phyloP scores from a whole-genome alignment of 768 basidiomycete genomes.

The Agaricus subrufescens region DNA sequence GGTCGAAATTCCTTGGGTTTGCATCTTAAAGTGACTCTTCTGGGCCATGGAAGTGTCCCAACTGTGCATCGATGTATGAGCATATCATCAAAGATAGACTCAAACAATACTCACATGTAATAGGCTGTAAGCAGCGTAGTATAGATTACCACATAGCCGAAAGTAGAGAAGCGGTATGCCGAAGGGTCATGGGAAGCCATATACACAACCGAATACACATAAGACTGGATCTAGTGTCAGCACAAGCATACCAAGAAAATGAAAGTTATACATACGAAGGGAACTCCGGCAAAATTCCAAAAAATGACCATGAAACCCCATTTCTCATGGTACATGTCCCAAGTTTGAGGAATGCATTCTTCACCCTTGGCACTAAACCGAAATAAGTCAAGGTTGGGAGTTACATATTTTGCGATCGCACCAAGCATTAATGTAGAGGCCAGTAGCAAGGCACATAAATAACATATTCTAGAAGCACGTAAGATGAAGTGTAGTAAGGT shows the following conservation, averaged over 20 bases:
- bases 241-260: background rate
- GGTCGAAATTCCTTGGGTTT: slow-evolving; percentile 80
- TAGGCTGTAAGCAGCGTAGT: slow-evolving; percentile 77
- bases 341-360: slow-evolving; percentile 93
- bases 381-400: slow-evolving; percentile 7
- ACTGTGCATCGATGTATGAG: slow-evolving; percentile 30
- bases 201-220: slow-evolving; percentile 96
- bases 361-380: slow-evolving; percentile 76
- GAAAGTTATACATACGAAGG: slow-evolving; percentile 56
- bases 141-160: slow-evolving; percentile 69
- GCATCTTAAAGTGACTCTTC: slow-evolving; percentile 97
- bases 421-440: slow-evolving; percentile 97
- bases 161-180: slow-evolving; percentile 81
- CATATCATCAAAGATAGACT: background rate
- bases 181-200: slow-evolving; percentile 94
- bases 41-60: slow-evolving; percentile 96
- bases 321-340: slow-evolving; percentile 99
- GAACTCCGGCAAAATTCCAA: slow-evolving; percentile 94
- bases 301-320: slow-evolving; percentile 99
- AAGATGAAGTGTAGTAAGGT: background rate
- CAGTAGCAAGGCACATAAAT: slow-evolving; percentile 93
- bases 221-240: slow-evolving; percentile 50
- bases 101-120: slow-evolving; percentile 59
- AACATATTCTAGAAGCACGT: slow-evolving; percentile 73
- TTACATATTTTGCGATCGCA: slow-evolving; percentile 22